A percentile compares a stretch with the other conserved stretches of the same genome.
phyloP scores from a whole-genome alignment of 2,329 filamentous ascomycete species.

The Pseudogymnoascus sp. region DNA sequence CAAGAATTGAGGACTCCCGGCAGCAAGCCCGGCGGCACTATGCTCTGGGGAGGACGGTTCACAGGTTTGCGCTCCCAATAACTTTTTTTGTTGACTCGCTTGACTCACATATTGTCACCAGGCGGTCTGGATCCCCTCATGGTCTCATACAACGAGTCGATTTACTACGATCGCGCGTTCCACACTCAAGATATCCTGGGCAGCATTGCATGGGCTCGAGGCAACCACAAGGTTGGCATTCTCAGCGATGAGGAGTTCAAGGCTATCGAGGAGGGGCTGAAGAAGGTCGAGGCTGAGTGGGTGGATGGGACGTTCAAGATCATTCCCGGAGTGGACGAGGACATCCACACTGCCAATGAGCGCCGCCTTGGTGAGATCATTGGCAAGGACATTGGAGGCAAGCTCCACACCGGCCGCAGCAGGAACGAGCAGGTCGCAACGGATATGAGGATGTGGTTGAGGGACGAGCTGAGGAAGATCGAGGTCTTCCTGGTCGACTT shows the following conservation, averaged over 20 bases:
- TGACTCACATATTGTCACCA: slow-evolving; percentile 29
- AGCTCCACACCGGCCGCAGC: slow-evolving; percentile 80
- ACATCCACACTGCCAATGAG: slow-evolving; percentile 63
- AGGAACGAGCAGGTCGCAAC: slow-evolving; percentile 86
- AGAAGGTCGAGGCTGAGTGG: slow-evolving; percentile 47
- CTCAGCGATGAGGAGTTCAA: slow-evolving; percentile 63
- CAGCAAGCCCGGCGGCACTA: slow-evolving; percentile 30
- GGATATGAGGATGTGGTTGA: slow-evolving; percentile 84
- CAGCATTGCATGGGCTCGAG: slow-evolving; percentile 71
- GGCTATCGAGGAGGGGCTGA: slow-evolving; percentile 63
- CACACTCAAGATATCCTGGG: slow-evolving; percentile 75
- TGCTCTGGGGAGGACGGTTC: slow-evolving; percentile 55
- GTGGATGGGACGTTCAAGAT: slow-evolving; percentile 41
- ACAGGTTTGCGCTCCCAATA: slow-evolving; percentile 37
- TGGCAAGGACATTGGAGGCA: slow-evolving; percentile 74
- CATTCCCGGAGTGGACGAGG: slow-evolving; percentile 46
- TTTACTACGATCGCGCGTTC: slow-evolving; percentile 69
- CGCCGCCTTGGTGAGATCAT: slow-evolving; percentile 73
- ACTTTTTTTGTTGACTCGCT: slow-evolving; percentile 5
- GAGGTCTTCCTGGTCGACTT: slow-evolving; percentile 59
- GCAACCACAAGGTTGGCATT: slow-evolving; percentile 68
- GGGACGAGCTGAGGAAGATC: slow-evolving; percentile 62
- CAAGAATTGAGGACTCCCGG: slow-evolving; percentile 22
- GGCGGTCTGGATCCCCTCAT: slow-evolving; percentile 79
- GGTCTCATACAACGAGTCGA: slow-evolving; percentile 73